Evolutionary conservation across 495 filamentous ascomycete species (phyloP).

Genomic region (Neurospora terricola): DNA sequence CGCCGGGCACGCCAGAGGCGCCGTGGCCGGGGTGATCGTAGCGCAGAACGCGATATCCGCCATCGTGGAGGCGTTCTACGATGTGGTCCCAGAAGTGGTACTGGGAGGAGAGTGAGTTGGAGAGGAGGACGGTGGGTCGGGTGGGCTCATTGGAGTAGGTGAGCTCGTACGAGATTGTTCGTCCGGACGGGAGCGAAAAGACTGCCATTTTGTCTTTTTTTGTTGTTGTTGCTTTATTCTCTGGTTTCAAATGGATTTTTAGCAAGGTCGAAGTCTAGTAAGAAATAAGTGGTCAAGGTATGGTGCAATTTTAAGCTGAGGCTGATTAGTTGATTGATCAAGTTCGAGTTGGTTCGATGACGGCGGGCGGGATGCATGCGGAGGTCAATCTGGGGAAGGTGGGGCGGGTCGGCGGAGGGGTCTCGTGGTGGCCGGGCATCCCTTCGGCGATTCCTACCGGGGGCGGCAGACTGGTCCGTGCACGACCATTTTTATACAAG

Average conservation of each 20-base stretch:
- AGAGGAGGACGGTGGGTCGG: constrained; percentile 15
- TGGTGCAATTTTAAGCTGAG: background rate
- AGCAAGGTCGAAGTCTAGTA: background rate
- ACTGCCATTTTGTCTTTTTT: background rate
- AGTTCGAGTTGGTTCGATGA: background rate
- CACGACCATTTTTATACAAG: too few species aligned
- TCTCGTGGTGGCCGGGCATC: background rate
- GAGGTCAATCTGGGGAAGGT: background rate
- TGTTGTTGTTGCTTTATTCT: background rate
- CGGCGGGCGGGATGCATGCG: background rate
- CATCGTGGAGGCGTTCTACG: constrained; percentile 12
- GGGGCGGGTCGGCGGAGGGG: background rate
- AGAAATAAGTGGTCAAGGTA: background rate
- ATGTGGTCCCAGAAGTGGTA: constrained; percentile 18
- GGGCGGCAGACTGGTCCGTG: too few species aligned
- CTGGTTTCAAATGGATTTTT: background rate
- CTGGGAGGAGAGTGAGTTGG: constrained; percentile 17
- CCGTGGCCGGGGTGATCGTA: constrained; percentile 30
- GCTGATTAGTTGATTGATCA: background rate
- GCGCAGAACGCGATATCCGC: constrained; percentile 19
- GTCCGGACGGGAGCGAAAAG: constrained; percentile 9
- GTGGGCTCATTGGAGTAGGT: constrained; percentile 1
- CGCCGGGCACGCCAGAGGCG: constrained; percentile 12
- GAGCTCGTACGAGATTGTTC: constrained; percentile 8
- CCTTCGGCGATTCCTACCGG: background rate